Conservation (phyloP, 2,329 filamentous ascomycete species). For the Decorospora gaudefroyi region DNA sequence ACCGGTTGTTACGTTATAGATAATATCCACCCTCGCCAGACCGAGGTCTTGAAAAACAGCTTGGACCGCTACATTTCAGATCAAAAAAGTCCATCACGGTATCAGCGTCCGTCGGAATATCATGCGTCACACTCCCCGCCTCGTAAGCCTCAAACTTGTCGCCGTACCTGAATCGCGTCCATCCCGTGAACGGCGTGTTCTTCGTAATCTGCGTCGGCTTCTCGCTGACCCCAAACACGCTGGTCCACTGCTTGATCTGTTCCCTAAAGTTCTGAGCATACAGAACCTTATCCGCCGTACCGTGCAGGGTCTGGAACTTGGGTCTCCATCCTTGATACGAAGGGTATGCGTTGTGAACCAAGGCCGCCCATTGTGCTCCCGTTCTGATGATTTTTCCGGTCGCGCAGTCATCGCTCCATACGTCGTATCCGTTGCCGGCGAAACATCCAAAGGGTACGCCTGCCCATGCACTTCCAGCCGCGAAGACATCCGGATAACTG, state of each 20-base stretch:
- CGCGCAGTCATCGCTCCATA: slow-evolving; percentile 42
- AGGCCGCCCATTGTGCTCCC: slow-evolving; percentile 36
- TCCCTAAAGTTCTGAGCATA: slow-evolving; percentile 43
- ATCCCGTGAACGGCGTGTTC: slow-evolving; percentile 37
- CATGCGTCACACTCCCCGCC: slow-evolving; percentile 35
- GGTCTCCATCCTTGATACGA: slow-evolving; percentile 38
- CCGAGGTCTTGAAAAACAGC: slow-evolving; percentile 23
- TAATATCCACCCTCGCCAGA: slow-evolving; percentile 1
- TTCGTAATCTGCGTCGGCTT: slow-evolving; percentile 27
- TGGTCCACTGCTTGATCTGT: slow-evolving; percentile 45
- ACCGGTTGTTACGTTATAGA: background rate
- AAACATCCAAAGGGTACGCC: slow-evolving; percentile 47
- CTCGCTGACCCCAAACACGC: slow-evolving; percentile 33
- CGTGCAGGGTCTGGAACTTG: slow-evolving; percentile 42
- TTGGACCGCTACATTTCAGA: slow-evolving; percentile 28
- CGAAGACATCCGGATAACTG: slow-evolving; percentile 43
- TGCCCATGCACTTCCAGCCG: slow-evolving; percentile 42
- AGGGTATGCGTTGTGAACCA: slow-evolving; percentile 39
- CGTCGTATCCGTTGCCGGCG: slow-evolving; percentile 37
- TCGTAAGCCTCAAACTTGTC: slow-evolving; percentile 41
- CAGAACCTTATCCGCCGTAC: slow-evolving; percentile 31
- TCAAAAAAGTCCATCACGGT: slow-evolving; percentile 43
- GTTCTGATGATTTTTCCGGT: slow-evolving; percentile 40
- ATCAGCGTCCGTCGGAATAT: slow-evolving; percentile 41
- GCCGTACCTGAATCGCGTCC: slow-evolving; percentile 39